phyloP scores from a whole-genome alignment of 441 rosid genomes.

The Aleurites moluccanus region DNA sequence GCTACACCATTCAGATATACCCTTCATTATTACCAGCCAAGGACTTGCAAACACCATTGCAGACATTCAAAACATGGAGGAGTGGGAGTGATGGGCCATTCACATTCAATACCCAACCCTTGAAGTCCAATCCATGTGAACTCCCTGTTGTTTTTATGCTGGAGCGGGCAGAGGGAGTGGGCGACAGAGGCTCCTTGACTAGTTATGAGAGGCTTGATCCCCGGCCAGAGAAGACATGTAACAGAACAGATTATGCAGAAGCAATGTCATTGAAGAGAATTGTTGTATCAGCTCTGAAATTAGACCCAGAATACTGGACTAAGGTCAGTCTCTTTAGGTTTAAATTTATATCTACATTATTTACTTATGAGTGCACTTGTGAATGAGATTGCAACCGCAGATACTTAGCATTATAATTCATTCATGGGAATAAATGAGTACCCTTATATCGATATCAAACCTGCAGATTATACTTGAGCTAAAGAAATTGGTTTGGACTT shows the following conservation, averaged over 20 bases:
- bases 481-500: neutral
- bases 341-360: neutral
- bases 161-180: constrained; percentile 41
- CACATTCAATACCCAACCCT: constrained; percentile 60
- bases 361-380: neutral
- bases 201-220: constrained; percentile 35
- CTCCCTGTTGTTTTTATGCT: constrained; percentile 59
- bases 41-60: constrained; percentile 52
- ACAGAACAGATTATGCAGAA: constrained; percentile 25
- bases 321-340: constrained; percentile 37
- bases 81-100: constrained; percentile 61
- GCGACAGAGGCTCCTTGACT: constrained; percentile 47
- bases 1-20: constrained; percentile 70
- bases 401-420: neutral
- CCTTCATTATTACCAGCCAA: constrained; percentile 42
- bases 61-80: constrained; percentile 81
- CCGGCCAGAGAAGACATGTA: constrained; percentile 36
- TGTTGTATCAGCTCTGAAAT: constrained; percentile 49
- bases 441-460: neutral
- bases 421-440: neutral
- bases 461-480: neutral
- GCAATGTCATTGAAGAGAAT: constrained; percentile 43
- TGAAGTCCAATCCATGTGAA: constrained; percentile 47
- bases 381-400: too few species aligned
- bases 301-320: constrained; percentile 60